Evolutionary conservation across 2,329 filamentous ascomycete species (phyloP).

Genomic region (Diaporthe capsici): DNA sequence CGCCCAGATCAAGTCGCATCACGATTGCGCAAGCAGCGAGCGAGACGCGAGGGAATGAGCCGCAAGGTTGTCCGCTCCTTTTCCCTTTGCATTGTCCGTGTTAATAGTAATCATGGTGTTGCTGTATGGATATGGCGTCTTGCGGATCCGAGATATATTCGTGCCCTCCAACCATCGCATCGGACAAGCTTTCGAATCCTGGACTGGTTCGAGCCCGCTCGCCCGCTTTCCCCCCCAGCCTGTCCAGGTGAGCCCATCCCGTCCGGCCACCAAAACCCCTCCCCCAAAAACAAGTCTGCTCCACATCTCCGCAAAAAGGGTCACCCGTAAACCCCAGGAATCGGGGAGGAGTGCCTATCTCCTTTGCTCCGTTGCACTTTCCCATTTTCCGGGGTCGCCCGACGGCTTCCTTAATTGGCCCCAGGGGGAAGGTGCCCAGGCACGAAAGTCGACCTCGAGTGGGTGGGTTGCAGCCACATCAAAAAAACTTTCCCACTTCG

Average conservation of each 20-base stretch:
- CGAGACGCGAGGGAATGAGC: constrained; percentile 27
- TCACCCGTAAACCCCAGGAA: constrained; percentile 25
- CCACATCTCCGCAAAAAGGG: constrained; percentile 31
- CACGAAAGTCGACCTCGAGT: constrained; percentile 1
- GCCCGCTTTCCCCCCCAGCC: neutral
- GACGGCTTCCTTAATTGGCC: constrained; percentile 21
- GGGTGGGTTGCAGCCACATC: constrained; percentile 28
- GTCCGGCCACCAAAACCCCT: neutral
- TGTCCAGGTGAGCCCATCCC: neutral
- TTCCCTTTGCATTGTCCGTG: neutral
- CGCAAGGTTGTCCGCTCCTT: constrained; percentile 3
- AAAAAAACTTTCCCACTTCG: neutral
- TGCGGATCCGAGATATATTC: constrained; percentile 32
- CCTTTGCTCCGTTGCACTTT: constrained; percentile 17
- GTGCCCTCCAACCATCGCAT: constrained; percentile 5
- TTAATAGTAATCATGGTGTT: too few species aligned
- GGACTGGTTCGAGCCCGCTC: constrained; percentile 17
- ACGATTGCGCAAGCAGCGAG: constrained; percentile 34
- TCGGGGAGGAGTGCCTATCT: constrained; percentile 10
- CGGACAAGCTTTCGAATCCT: constrained; percentile 25
- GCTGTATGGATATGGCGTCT: neutral
- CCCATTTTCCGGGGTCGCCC: constrained; percentile 29
- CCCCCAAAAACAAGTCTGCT: constrained; percentile 8
- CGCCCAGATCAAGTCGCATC: constrained; percentile 28
- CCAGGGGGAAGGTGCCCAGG: constrained; percentile 10